These are phyloP conservation scores for Deinandra increscens DNA, from an alignment of 129 eudicot species.

Conservation along the genomic window DNA sequence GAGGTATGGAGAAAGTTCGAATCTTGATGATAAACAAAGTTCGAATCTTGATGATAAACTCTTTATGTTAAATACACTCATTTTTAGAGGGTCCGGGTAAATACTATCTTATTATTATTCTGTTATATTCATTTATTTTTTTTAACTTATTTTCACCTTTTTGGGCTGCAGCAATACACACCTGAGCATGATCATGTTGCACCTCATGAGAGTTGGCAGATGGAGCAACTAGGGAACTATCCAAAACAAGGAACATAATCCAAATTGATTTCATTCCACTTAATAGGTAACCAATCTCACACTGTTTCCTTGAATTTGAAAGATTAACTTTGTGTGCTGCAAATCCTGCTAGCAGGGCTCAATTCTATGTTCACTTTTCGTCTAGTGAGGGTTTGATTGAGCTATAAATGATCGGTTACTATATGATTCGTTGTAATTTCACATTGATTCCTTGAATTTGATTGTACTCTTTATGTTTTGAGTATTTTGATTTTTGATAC, in stretches of 20 bases:
- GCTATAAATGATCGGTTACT: slow-evolving; percentile 12
- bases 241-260: slow-evolving; percentile 39
- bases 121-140: neutral
- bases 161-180: slow-evolving; percentile 49
- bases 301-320: slow-evolving; percentile 31
- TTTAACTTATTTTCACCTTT: slow-evolving; percentile 19
- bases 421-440: neutral
- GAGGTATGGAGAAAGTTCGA: slow-evolving; percentile 50
- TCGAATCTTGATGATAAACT: neutral
- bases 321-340: slow-evolving; percentile 33
- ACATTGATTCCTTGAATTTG: too few relatives aligned
- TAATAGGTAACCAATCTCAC: slow-evolving; percentile 9
- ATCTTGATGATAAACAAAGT: neutral
- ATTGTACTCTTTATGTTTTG: too few relatives aligned
- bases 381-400: slow-evolving; percentile 28
- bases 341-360: slow-evolving; percentile 23
- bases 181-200: slow-evolving; percentile 70
- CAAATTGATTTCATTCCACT: slow-evolving; percentile 30
- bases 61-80: neutral
- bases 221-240: slow-evolving; percentile 68
- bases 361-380: slow-evolving; percentile 4
- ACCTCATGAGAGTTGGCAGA: slow-evolving; percentile 95
- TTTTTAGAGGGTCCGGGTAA: neutral
- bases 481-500: too few relatives aligned
- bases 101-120: neutral